Conservation (phyloP, 192 early-diverging fungal species). For the Ambispora gerdemannii region DNA sequence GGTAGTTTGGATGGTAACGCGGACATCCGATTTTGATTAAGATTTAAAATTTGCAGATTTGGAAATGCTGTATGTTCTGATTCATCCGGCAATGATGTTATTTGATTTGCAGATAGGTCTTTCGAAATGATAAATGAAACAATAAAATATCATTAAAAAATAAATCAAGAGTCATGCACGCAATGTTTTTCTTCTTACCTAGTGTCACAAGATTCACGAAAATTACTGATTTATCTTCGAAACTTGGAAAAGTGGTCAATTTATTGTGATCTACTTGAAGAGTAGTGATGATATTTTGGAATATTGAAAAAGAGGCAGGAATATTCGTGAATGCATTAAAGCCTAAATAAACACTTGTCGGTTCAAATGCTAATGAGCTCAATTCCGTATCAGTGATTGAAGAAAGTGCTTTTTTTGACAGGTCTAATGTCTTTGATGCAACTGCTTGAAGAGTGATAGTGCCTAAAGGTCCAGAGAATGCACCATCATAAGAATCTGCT, state of each 20-base stretch:
- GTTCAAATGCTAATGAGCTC: conserved; percentile 30
- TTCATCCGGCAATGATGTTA: conserved; percentile 32
- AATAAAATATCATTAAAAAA: too few relatives aligned
- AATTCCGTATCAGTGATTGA: conserved; percentile 35
- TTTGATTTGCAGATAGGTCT: conserved; percentile 46
- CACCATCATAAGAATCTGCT: background rate
- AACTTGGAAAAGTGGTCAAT: conserved; percentile 42
- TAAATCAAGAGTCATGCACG: too few relatives aligned
- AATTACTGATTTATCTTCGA: conserved; percentile 25
- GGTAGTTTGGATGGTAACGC: conserved; percentile 41
- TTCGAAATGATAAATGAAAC: background rate
- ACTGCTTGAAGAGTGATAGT: conserved; percentile 21
- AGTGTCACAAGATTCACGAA: conserved; percentile 43
- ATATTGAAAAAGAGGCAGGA: conserved; percentile 29
- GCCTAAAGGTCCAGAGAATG: background rate
- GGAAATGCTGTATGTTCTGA: conserved; percentile 41
- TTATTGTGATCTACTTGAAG: conserved; percentile 53
- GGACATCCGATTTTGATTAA: conserved; percentile 38
- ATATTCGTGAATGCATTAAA: conserved; percentile 38
- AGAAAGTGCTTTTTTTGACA: conserved; percentile 42
- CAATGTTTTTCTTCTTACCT: too few relatives aligned
- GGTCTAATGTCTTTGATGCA: conserved; percentile 37
- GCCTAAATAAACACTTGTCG: conserved; percentile 31
- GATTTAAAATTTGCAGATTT: conserved; percentile 41
- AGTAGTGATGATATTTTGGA: conserved; percentile 33